Percentiles rank a stretch among this genome's conserved stretches.
These are phyloP conservation scores for Yamadazyma insecticola DNA, from an alignment of 805 yeast species.

Conservation along the genomic window DNA sequence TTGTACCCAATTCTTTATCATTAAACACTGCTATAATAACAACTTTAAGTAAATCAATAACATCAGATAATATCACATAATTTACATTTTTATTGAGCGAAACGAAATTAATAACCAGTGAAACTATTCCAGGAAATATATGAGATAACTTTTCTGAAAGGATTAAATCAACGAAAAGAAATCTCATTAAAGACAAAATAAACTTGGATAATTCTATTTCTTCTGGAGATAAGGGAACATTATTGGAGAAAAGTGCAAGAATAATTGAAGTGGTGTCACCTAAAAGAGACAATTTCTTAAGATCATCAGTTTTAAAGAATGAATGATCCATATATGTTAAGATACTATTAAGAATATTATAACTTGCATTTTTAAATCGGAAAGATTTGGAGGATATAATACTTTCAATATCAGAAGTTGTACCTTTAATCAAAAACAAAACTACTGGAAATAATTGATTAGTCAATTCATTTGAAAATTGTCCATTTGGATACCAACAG, in stretches of 20 bases:
- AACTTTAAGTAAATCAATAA: conserved; percentile 17
- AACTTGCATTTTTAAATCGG: conserved; percentile 1
- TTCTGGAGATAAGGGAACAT: conserved; percentile 11
- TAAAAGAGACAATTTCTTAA: conserved; percentile 19
- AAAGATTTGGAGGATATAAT: not conserved
- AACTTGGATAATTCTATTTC: conserved; percentile 11
- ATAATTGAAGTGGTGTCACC: conserved; percentile 26
- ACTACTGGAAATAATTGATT: conserved; percentile 35
- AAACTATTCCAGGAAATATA: conserved; percentile 38
- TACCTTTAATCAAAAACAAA: conserved; percentile 7
- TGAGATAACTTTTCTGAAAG: conserved; percentile 29
- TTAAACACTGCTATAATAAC: conserved; percentile 26
- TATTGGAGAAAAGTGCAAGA: conserved; percentile 13
- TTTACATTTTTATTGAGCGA: conserved; percentile 18
- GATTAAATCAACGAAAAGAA: conserved; percentile 9
- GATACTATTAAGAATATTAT: conserved; percentile 1
- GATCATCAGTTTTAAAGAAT: conserved; percentile 6
- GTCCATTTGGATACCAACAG: conserved; percentile 24
- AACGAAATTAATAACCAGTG: conserved; percentile 26
- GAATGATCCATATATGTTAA: conserved; percentile 1
- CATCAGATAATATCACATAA: conserved; percentile 14
- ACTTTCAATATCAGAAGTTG: not conserved
- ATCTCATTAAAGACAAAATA: conserved; percentile 10
- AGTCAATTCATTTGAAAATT: conserved; percentile 16
- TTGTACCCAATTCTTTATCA: conserved; percentile 14